Evolutionary conservation across 176 grass and related monocot species (phyloP), one percentile per base, ranked within the genome.

Genomic region (Rhynchospora pubera): DNA sequence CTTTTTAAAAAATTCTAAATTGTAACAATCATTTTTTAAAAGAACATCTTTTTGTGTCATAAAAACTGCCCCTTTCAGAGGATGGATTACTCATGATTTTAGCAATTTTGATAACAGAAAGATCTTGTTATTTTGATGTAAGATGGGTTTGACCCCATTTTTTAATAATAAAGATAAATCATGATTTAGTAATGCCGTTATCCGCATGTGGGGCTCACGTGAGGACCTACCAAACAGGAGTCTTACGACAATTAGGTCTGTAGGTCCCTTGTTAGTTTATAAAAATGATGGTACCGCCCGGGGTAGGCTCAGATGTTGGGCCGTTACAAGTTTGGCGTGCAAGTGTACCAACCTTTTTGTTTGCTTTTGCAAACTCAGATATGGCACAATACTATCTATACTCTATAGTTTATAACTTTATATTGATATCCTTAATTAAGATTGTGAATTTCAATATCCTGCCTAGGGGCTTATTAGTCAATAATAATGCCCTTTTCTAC

Each of bases 331-430:
- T 79, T 79, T 79, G 47, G 76, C 76, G 76, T 60, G 32, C 56
- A 79, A 79, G 76, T 44, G 56, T 79, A 79, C 76, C 76, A 79
- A 79, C 53, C 76, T 42, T 60, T 79, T 79, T 79, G 76, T 79
- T 79, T 59, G 76, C 53, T 57, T 79, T 60, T 57, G 53, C 69
- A 42, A 73, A 73, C 69, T 50, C 47, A 48, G 44, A 50, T 13
- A 72, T 47, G 44, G 18, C 16, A 71, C 67, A 71, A 21, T 71
- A 71, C 46, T 67, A 61, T 61, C 58, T 28, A 16, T 67, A 67
- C 23, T 61, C 58, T 28, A 16, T 67, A 67, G 2, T 67, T 67
- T 13, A 39, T 13, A 28, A 28, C 26, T 28, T 28, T 28, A 43
- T 39, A 42, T 13, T 15, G 39, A 68, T 68, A 42, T 43, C 13